Percentiles rank a stretch among this genome's conserved stretches.
These are phyloP conservation scores for Chaetomium tenue DNA, from an alignment of 495 filamentous ascomycete genomes.

Conservation along the genomic window DNA sequence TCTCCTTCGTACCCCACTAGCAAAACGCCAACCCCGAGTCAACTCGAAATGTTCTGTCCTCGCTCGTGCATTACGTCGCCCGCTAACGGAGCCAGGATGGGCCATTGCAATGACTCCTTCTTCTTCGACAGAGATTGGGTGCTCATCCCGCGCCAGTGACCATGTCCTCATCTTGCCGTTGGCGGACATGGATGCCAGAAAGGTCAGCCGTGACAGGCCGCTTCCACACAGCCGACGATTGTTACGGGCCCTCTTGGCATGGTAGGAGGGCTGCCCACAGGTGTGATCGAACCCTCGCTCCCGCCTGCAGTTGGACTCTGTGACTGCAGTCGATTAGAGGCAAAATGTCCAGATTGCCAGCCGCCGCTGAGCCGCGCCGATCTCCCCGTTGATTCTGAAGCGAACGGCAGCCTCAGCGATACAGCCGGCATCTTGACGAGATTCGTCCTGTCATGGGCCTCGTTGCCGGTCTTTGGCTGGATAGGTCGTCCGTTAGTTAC, in stretches of 20 bases:
- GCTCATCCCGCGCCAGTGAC: slow-evolving; percentile 29
- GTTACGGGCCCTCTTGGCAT: slow-evolving; percentile 23
- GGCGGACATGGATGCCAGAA: background rate
- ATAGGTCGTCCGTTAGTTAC: background rate
- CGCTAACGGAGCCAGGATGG: background rate
- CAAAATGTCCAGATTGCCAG: slow-evolving; percentile 33
- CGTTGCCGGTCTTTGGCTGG: slow-evolving; percentile 11
- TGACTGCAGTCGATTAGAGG: slow-evolving; percentile 25
- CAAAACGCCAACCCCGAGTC: background rate
- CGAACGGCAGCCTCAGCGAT: slow-evolving; percentile 16
- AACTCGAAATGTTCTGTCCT: background rate
- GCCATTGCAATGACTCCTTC: background rate
- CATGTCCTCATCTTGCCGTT: slow-evolving; percentile 18
- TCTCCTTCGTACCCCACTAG: background rate
- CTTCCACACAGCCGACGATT: slow-evolving; percentile 2
- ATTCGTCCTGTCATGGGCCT: slow-evolving; percentile 25
- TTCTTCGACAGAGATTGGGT: background rate
- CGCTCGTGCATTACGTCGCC: background rate
- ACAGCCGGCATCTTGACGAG: slow-evolving; percentile 23
- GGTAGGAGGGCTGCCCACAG: background rate
- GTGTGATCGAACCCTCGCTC: slow-evolving; percentile 15
- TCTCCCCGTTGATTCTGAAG: slow-evolving; percentile 5
- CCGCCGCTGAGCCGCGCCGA: slow-evolving; percentile 27
- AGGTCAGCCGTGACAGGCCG: background rate
- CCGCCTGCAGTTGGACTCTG: slow-evolving; percentile 15